phyloP scores from a whole-genome alignment of 2,329 filamentous ascomycete species.

The Microdochium paspali region DNA sequence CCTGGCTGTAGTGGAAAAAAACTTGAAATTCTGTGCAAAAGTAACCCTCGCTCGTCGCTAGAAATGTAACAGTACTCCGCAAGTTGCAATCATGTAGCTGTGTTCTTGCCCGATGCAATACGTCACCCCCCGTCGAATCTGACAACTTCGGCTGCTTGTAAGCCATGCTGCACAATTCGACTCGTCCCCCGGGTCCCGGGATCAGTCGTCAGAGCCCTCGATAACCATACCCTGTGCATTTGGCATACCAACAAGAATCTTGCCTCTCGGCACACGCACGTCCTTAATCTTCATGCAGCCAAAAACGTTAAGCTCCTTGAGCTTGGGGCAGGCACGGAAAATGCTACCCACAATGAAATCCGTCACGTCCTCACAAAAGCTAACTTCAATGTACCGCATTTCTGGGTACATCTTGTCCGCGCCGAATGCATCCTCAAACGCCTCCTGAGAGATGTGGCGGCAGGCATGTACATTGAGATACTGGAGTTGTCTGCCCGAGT shows the following conservation, averaged over 20 bases:
- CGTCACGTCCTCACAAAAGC: constrained; percentile 62
- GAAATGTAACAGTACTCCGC: no score
- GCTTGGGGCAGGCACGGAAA: constrained; percentile 53
- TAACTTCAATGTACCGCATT: constrained; percentile 64
- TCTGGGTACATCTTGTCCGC: constrained; percentile 52
- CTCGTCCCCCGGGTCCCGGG: neutral
- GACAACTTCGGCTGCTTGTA: no score
- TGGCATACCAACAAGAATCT: constrained; percentile 47
- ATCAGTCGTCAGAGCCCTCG: constrained; percentile 29
- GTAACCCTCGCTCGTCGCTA: no score
- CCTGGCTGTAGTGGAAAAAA: no score
- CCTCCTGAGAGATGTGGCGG: constrained; percentile 64
- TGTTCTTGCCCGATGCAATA: no score
- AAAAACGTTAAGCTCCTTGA: constrained; percentile 52
- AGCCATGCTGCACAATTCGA: neutral
- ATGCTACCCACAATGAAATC: constrained; percentile 55
- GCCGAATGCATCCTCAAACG: constrained; percentile 68
- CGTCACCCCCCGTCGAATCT: no score
- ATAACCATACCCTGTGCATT: constrained; percentile 53
- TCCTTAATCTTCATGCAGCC: constrained; percentile 54
- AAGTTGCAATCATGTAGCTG: no score
- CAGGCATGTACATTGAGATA: constrained; percentile 74
- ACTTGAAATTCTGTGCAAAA: no score
- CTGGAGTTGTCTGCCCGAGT: constrained; percentile 60
- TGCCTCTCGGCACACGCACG: constrained; percentile 42